Base-by-base conservation (phyloP, 202 grass and related monocot genomes). In the Saccharum hybrid region DNA sequence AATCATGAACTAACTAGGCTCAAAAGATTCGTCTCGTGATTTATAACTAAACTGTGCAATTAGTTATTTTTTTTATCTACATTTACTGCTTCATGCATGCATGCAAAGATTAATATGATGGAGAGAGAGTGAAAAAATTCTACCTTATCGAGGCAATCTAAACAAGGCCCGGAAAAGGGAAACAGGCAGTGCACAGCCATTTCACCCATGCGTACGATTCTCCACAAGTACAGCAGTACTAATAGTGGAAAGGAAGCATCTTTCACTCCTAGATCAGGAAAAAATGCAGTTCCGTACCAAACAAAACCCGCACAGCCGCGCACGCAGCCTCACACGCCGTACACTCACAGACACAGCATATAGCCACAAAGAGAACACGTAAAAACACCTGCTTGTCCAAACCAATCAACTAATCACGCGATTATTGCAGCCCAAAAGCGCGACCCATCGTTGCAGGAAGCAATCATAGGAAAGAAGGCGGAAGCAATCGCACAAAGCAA, bases 211-310 rank as follows among this genome's bases (percentile, higher is more conserved):
- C 80, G 84, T 74, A 71, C 69, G 84, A 83, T 87, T 74, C 69
- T 75, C 42, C 63, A 80, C 42, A 75, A 14, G 80, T 78, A 63
- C 64, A 87, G 34, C 51, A 49, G 45, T 90, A 59, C 80, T 75
- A 80, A 80, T 70, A 37, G 80, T 76, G 63, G 80, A 36, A 75
- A 84, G 57, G 51, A 49, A 28, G 80, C 63, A 80, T 87, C 70
- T 84, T 75, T 28, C 16, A 54, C 64, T 84, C 68, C 75, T 80
- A 84, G 82, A 87, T 83, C 23, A 65, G 84, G 75, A 83, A 90
- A 75, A 61, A 72, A 28, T 12, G 40, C 80, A 82, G 45, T 8
- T 59, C 70, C 72, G 79, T 87, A 82, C 72, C 48, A 75, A 68
- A 28, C 28, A 75, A 63, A 16, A 28, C 14, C 38, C 23, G 70